These are phyloP conservation scores for Lumnitzera littorea DNA, from an alignment of 345 rosid species.

Conservation along the genomic window DNA sequence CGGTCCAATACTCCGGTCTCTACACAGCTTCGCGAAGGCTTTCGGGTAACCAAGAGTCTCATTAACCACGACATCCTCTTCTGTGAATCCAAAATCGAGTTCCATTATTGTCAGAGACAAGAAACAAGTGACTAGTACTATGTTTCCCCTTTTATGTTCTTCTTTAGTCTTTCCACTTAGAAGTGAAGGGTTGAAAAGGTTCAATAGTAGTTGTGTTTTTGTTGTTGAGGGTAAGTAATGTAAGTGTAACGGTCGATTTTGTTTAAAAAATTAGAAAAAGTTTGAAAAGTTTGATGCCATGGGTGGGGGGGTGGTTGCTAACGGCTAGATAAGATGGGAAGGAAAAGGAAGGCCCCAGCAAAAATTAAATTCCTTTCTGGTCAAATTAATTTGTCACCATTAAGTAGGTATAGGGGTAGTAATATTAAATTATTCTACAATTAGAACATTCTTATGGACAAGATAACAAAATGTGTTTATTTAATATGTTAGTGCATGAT, in stretches of 20 bases:
- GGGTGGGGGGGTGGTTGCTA: not conserved
- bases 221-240: conserved; percentile 3
- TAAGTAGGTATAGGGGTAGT: too few species aligned
- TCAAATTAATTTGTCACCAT: too few species aligned
- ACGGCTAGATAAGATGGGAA: conserved; percentile 3
- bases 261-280: not conserved
- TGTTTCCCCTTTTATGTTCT: conserved; percentile 3
- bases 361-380: too few species aligned
- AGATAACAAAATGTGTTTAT: too few species aligned
- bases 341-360: too few species aligned
- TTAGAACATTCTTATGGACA: too few species aligned
- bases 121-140: not conserved
- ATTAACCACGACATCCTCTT: conserved; percentile 54
- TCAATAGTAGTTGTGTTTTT: not conserved
- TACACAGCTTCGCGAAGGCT: conserved; percentile 67
- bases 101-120: conserved; percentile 22
- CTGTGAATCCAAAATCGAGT: conserved; percentile 26
- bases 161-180: not conserved
- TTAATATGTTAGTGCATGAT: too few species aligned
- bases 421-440: too few species aligned
- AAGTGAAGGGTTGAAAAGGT: too few species aligned
- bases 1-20: conserved; percentile 28
- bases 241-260: conserved; percentile 6
- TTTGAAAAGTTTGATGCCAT: not conserved
- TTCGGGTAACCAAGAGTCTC: conserved; percentile 70